Evolutionary conservation across 805 yeast genomes (phyloP), one percentile per base, ranked within the genome.

Genomic region (Metschnikowia rubicola): DNA sequence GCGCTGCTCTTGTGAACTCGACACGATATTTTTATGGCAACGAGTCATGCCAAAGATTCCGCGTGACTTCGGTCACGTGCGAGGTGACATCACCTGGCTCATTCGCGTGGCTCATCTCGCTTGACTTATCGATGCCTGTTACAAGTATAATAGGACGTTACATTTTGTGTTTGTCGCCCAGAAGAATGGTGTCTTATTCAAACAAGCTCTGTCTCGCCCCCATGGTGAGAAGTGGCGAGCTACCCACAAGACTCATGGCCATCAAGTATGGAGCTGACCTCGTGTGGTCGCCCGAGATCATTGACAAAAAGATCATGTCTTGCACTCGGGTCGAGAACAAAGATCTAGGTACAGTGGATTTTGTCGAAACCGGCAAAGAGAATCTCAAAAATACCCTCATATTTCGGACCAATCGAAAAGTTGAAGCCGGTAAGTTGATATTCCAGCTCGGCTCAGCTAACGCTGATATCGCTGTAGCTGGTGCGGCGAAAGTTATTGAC

Each of bases 161-260:
- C 8, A 17, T 10, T 2, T 12, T 40, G 10, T 28, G 30, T 29
- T 11, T 29, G 31, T 21, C 26, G 26, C 17, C 44, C 13, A 31
- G 21, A 30, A 17, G 31, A 29, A 81, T 85, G 88, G 74, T 86
- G 4, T 80, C 78, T 31, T 91, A 82, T 66, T 76, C 79, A 15
- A 92, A 95, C 1, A 88, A 87, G 59, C 66, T 90, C 45, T 95
- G 85, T 17, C 76, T 92, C 35, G 98, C 97, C 0, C 99, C 99
- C 0, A 92, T 92, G 99, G 97, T 92, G 42, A 75, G 99, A 32
- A 86, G 92, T 35, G 96, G 98, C 10, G 99, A 94, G 68, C 78
- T 94, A 5, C 98, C 99, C 6, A 84, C 90, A 8, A 74, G 99
- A 46, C 73, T 92, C 8, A 63, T 91, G 54, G 84, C 97, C 0